These are phyloP conservation scores for Cercospora sp. DNA, from an alignment of 2,329 filamentous ascomycete genomes.

Conservation along the genomic window DNA sequence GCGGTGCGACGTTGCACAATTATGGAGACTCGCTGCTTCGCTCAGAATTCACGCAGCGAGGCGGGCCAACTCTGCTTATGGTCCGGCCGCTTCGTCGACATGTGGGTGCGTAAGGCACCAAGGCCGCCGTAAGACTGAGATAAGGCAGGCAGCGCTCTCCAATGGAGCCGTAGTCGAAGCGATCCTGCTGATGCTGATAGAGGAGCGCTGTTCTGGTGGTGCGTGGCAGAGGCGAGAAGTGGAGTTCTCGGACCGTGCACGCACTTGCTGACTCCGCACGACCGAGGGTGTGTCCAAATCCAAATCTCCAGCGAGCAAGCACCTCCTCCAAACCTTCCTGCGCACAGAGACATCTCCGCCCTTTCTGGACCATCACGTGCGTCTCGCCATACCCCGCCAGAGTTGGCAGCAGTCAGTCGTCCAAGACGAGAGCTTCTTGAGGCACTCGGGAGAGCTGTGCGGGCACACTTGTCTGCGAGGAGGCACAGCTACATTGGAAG, in stretches of 20 bases:
- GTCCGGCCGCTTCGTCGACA: background rate
- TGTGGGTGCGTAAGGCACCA: background rate
- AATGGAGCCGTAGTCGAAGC: background rate
- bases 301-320: background rate
- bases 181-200: background rate
- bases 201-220: background rate
- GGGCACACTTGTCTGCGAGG: background rate
- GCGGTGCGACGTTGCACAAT: conserved; percentile 8
- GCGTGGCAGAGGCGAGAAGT: background rate
- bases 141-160: background rate
- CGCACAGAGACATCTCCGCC: background rate
- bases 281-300: background rate
- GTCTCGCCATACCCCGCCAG: background rate
- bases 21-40: conserved; percentile 1
- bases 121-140: background rate
- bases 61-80: conserved; percentile 1
- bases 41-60: background rate
- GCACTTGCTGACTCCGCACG: conserved; percentile 8
- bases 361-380: background rate
- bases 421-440: background rate
- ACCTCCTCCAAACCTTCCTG: background rate
- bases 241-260: conserved; percentile 12
- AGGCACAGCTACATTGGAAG: background rate
- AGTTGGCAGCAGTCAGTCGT: background rate
- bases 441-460: background rate